Conservation (phyloP, 768 basidiomycete genomes). For the Chlorophyllum brunneum region DNA sequence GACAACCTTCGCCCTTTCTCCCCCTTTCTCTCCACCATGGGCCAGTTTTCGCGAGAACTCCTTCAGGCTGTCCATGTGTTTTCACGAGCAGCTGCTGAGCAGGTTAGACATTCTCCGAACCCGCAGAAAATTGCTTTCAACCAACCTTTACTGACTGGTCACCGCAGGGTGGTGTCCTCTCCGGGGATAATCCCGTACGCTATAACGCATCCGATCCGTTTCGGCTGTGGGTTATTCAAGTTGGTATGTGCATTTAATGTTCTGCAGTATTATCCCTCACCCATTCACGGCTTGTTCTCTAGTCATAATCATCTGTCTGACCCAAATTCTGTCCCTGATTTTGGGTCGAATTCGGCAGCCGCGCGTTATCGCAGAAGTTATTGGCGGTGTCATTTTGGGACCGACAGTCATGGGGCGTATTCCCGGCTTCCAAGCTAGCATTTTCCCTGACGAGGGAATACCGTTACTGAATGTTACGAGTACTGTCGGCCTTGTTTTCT, state of each 20-base stretch:
- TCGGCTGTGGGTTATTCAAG: conserved; percentile 72
- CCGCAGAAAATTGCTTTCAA: too few relatives aligned
- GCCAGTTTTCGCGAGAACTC: conserved; percentile 38
- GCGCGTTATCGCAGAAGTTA: conserved; percentile 89
- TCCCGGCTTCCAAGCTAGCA: conserved; percentile 58
- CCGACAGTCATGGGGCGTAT: conserved; percentile 76
- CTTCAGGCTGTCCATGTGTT: conserved; percentile 23
- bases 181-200: conserved; percentile 65
- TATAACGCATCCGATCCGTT: conserved; percentile 69
- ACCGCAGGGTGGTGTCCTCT: conserved; percentile 68
- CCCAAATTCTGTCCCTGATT: conserved; percentile 64
- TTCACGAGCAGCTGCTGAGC: conserved; percentile 44
- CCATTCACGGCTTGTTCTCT: too few relatives aligned
- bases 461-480: conserved; percentile 66
- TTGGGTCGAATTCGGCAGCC: conserved; percentile 79
- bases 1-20: background rate
- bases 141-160: background rate
- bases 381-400: conserved; percentile 86
- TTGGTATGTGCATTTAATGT: conserved; percentile 39
- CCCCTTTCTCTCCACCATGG: conserved; percentile 37
- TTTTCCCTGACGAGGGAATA: conserved; percentile 53
- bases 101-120: conserved; percentile 29
- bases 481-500: conserved; percentile 72
- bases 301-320: conserved; percentile 81
- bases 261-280: background rate